Conservation (phyloP, 129 eudicot species). For the Tagetes patula region DNA sequence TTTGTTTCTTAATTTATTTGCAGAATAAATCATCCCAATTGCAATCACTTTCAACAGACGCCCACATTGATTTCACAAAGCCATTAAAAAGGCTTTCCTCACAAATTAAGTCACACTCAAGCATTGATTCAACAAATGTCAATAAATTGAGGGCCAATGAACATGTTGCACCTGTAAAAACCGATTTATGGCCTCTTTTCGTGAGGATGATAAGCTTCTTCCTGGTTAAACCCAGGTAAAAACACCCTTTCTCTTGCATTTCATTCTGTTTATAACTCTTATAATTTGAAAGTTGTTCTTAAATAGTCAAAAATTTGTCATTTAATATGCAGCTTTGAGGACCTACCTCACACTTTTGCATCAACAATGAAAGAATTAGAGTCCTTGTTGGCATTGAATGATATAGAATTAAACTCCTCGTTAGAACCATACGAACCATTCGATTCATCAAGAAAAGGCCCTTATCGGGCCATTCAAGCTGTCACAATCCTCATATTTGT, state of each 20-base stretch:
- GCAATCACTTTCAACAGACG: constrained; percentile 51
- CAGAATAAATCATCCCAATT: constrained; percentile 76
- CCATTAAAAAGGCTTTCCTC: constrained; percentile 56
- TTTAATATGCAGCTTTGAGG: constrained; percentile 61
- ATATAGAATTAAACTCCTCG: constrained; percentile 43
- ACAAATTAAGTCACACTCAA: constrained; percentile 34
- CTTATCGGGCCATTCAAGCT: constrained; percentile 82
- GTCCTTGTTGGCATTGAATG: constrained; percentile 47
- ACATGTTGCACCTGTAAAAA: constrained; percentile 25
- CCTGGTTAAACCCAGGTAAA: constrained; percentile 64
- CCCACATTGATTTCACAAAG: constrained; percentile 56
- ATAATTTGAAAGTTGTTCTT: not conserved
- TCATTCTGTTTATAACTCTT: not conserved
- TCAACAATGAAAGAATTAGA: constrained; percentile 64
- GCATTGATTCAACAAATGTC: constrained; percentile 37
- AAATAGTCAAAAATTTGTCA: constrained; percentile 15
- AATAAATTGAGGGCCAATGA: constrained; percentile 39
- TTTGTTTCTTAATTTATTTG: constrained; percentile 32
- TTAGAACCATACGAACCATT: constrained; percentile 60
- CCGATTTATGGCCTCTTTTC: constrained; percentile 72
- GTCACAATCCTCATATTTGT: constrained; percentile 60
- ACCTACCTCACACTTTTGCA: constrained; percentile 60
- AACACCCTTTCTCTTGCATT: constrained; percentile 4
- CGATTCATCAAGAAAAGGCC: constrained; percentile 70
- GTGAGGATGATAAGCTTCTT: constrained; percentile 84